Conservation (phyloP, 108 stramenopile genomes). For the Skeletonema marinoi region DNA sequence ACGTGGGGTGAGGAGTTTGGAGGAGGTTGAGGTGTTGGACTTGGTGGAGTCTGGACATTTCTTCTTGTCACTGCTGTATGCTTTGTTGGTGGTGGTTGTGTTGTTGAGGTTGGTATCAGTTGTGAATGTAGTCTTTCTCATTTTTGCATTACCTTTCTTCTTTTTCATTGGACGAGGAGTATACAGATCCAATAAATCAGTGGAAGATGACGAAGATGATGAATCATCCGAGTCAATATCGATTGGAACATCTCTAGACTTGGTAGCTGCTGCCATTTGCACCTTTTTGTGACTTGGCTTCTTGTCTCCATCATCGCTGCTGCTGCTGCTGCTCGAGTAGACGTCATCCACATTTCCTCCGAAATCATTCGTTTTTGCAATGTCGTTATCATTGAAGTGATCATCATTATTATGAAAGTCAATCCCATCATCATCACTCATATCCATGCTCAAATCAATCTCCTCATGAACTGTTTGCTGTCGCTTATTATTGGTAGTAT, state of each 20-base stretch:
- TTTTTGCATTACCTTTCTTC: neutral
- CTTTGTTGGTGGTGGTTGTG: neutral
- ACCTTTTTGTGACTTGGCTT: neutral
- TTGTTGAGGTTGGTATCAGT: neutral
- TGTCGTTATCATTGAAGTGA: too few relatives aligned
- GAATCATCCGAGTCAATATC: neutral
- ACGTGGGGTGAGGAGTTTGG: slow-evolving; percentile 36
- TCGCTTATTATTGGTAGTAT: neutral
- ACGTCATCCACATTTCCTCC: slow-evolving; percentile 21
- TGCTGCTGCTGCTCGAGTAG: slow-evolving; percentile 21
- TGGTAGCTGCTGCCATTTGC: neutral
- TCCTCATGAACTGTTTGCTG: neutral
- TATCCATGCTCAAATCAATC: neutral
- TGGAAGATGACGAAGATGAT: neutral
- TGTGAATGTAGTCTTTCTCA: neutral
- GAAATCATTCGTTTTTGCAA: neutral
- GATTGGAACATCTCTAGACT: neutral
- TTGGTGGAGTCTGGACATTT: slow-evolving; percentile 1
- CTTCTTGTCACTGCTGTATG: neutral
- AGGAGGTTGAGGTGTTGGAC: slow-evolving; percentile 10
- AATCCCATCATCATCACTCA: neutral
- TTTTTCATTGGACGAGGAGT: neutral
- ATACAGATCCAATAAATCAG: neutral
- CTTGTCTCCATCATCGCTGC: slow-evolving; percentile 44
- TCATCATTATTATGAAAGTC: neutral